Percentiles rank a stretch among this genome's conserved stretches.
Conservation (phyloP, 148 eudicot genomes). For the Heliamphora exappendiculata region DNA sequence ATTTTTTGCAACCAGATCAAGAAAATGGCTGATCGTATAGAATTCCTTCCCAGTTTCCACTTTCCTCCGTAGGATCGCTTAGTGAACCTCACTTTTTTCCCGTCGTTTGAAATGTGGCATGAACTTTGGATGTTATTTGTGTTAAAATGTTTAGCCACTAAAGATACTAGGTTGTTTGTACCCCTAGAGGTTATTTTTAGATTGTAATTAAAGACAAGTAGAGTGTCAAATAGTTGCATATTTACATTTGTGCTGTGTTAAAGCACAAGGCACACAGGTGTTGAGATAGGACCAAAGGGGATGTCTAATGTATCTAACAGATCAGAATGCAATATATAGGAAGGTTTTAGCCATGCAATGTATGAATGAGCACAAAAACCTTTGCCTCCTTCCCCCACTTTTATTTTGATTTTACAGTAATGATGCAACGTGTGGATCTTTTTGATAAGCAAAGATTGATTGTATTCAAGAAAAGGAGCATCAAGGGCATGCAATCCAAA, state of each 20-base stretch:
- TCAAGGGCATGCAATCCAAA: too few species aligned
- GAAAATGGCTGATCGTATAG: conserved; percentile 30
- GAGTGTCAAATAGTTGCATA: neutral
- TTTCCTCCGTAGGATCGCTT: neutral
- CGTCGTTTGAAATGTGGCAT: neutral
- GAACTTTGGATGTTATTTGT: neutral
- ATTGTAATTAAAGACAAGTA: neutral
- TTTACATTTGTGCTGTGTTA: neutral
- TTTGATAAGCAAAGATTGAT: too few species aligned
- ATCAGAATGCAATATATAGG: neutral
- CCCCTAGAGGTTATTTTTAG: neutral
- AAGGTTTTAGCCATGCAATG: conserved; percentile 2
- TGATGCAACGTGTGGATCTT: too few species aligned
- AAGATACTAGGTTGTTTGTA: neutral
- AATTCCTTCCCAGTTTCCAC: neutral
- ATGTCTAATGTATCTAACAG: neutral
- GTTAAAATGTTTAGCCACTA: neutral
- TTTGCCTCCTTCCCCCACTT: too few species aligned
- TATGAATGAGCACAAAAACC: neutral
- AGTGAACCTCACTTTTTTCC: neutral
- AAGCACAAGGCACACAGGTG: neutral
- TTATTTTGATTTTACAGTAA: too few species aligned
- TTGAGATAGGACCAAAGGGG: neutral
- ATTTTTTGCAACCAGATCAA: conserved; percentile 29
- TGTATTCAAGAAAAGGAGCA: too few species aligned